A percentile compares a stretch with the other conserved stretches of the same genome.
Evolutionary conservation across 140 eudicot genomes (phyloP).

Genomic region (Ambrosia hybrid): DNA sequence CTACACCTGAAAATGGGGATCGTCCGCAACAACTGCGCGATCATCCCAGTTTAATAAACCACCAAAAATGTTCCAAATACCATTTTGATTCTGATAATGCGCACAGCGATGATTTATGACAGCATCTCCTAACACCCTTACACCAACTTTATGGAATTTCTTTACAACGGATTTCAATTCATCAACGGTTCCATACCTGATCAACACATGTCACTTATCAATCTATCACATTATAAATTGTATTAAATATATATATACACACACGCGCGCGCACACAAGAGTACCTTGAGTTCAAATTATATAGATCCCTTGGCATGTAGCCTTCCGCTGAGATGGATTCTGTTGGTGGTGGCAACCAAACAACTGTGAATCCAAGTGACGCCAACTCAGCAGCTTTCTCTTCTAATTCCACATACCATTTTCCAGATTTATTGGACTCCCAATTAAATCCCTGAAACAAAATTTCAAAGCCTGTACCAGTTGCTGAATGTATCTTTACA

Average conservation of each 20-base stretch:
- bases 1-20: constrained; percentile 96
- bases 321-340: constrained; percentile 98
- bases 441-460: constrained; percentile 93
- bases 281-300: constrained; percentile 88
- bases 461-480: constrained; percentile 86
- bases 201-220: constrained; percentile 1
- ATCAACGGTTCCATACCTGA: constrained; percentile 81
- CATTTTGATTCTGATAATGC: constrained; percentile 70
- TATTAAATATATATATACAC: background rate
- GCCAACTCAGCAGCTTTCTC: constrained; percentile 68
- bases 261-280: background rate
- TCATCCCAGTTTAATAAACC: constrained; percentile 98
- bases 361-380: constrained; percentile 74
- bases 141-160: constrained; percentile 74
- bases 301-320: constrained; percentile 94
- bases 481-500: constrained; percentile 64
- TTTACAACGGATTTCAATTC: constrained; percentile 69
- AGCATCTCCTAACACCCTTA: constrained; percentile 87
- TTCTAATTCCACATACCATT: constrained; percentile 79
- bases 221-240: background rate
- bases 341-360: constrained; percentile 99
- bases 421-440: constrained; percentile 95
- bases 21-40: constrained; percentile 95
- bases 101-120: constrained; percentile 98
- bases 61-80: constrained; percentile 93